A percentile compares a stretch with the other conserved stretches of the same genome.
phyloP scores from a whole-genome alignment of 495 filamentous ascomycete genomes.

The Daldinia caldariorum region DNA sequence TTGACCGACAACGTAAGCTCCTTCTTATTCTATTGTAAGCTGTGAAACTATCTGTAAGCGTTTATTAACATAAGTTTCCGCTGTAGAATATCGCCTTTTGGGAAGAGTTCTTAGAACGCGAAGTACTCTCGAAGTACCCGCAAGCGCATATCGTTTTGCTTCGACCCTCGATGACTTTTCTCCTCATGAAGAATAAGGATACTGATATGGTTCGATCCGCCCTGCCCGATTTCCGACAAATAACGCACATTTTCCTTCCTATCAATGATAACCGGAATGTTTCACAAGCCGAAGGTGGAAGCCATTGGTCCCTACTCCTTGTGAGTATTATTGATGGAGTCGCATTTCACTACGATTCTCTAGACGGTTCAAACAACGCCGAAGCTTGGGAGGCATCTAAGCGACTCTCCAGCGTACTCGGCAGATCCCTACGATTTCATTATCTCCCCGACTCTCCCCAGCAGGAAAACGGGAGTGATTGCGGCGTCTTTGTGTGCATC shows the following conservation, averaged over 20 bases:
- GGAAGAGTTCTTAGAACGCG: constrained; percentile 96
- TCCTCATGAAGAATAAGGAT: constrained; percentile 85
- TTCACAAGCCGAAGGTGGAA: constrained; percentile 82
- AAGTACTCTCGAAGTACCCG: constrained; percentile 78
- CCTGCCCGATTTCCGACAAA: constrained; percentile 79
- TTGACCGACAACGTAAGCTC: constrained; percentile 91
- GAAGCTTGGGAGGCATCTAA: constrained; percentile 73
- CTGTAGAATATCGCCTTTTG: constrained; percentile 89
- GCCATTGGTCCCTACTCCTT: constrained; percentile 94
- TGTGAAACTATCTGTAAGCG: constrained; percentile 8
- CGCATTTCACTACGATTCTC: constrained; percentile 95
- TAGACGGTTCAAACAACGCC: constrained; percentile 77
- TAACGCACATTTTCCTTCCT: constrained; percentile 96
- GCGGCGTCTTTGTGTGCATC: constrained; percentile 95
- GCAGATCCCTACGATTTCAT: constrained; percentile 70
- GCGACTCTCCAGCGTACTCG: constrained; percentile 72
- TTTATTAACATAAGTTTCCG: constrained; percentile 27
- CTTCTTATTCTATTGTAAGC: not conserved
- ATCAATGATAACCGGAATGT: constrained; percentile 89
- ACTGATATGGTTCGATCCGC: constrained; percentile 75
- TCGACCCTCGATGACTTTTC: constrained; percentile 91
- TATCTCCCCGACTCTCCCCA: constrained; percentile 86
- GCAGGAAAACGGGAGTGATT: constrained; percentile 92
- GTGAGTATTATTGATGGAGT: constrained; percentile 89
- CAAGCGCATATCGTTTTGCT: constrained; percentile 89